Conservation (phyloP, 2,329 filamentous ascomycete genomes). For the Daldinia sp. region DNA sequence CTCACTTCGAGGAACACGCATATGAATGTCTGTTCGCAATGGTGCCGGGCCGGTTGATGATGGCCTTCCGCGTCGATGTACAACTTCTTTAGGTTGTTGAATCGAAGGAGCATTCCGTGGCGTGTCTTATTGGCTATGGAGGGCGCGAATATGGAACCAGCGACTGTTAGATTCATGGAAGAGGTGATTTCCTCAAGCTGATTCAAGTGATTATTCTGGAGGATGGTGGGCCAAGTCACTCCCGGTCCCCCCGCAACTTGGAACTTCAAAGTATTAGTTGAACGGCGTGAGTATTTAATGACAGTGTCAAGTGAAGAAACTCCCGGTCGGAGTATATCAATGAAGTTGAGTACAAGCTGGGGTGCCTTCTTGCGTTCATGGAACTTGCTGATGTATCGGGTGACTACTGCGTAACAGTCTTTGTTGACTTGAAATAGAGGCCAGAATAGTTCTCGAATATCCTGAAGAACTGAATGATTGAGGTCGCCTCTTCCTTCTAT, state of each 20-base stretch:
- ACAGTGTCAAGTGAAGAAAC: background rate
- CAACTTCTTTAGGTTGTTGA: background rate
- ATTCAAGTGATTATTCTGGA: background rate
- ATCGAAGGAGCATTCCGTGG: background rate
- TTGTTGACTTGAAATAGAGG: slow-evolving; percentile 8
- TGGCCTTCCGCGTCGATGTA: background rate
- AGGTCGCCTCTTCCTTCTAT: background rate
- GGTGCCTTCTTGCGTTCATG: background rate
- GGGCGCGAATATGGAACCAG: background rate
- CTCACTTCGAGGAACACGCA: background rate
- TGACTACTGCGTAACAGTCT: background rate
- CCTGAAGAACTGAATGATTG: background rate
- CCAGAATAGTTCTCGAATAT: background rate
- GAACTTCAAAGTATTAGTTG: background rate
- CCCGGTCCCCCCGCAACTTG: no score
- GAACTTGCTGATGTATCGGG: slow-evolving; percentile 1
- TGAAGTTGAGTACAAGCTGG: slow-evolving; percentile 2
- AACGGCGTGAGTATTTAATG: background rate
- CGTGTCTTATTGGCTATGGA: background rate
- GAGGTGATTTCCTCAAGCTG: background rate
- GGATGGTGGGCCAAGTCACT: background rate
- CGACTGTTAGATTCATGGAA: background rate
- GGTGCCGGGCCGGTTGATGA: no score
- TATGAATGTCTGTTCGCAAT: no score
- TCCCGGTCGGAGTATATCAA: background rate